Evolutionary conservation across 2,329 filamentous ascomycete species (phyloP).

Genomic region (Clonostachys solani): DNA sequence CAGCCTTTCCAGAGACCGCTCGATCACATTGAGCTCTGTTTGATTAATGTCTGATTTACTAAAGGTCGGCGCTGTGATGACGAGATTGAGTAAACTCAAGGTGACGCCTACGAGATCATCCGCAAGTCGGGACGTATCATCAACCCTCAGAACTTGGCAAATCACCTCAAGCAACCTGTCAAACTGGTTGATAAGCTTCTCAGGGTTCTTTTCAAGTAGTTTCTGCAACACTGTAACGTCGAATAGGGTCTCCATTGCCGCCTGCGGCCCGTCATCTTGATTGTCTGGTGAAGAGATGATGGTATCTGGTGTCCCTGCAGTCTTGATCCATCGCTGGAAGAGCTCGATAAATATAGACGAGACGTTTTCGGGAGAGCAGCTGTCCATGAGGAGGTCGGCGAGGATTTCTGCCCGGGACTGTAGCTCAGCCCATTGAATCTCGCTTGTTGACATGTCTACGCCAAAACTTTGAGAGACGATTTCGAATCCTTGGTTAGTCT

Average conservation of each 20-base stretch:
- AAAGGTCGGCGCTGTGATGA: constrained; percentile 54
- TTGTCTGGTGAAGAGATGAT: constrained; percentile 17
- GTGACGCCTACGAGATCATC: constrained; percentile 48
- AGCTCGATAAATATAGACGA: constrained; percentile 57
- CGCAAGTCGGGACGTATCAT: constrained; percentile 31
- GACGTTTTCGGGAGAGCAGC: constrained; percentile 50
- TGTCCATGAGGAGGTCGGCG: constrained; percentile 41
- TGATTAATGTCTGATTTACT: constrained; percentile 39
- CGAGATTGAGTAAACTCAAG: constrained; percentile 57
- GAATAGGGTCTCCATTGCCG: constrained; percentile 43
- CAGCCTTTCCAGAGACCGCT: constrained; percentile 41
- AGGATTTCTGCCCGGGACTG: constrained; percentile 44
- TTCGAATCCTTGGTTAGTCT: constrained; percentile 42
- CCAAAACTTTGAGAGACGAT: constrained; percentile 29
- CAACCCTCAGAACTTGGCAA: constrained; percentile 50
- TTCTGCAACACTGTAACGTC: constrained; percentile 61
- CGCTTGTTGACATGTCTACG: constrained; percentile 6
- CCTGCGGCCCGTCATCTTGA: constrained; percentile 21
- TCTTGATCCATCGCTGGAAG: constrained; percentile 52
- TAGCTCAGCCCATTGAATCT: constrained; percentile 36
- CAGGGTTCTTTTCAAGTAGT: constrained; percentile 59
- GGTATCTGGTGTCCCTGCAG: constrained; percentile 14
- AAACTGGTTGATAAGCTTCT: constrained; percentile 60
- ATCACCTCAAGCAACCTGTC: constrained; percentile 62
- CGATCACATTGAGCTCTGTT: constrained; percentile 36